Base-by-base conservation (phyloP, 805 yeast genomes). In the Tetrapisispora namnaoensis region DNA sequence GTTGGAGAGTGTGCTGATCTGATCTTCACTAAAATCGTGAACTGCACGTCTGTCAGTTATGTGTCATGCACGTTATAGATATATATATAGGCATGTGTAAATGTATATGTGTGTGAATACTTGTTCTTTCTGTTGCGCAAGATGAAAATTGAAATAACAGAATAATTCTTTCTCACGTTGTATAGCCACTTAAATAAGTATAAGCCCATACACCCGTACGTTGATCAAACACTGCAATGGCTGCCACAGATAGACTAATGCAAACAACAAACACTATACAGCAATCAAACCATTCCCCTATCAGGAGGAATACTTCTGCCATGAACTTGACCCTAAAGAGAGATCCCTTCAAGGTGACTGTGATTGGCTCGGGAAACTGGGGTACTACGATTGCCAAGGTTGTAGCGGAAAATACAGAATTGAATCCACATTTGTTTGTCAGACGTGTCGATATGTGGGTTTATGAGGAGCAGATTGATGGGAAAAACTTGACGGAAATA, bases 301-400 rank as follows among this genome's bases (percentile, higher is more conserved):
- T 49, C 20, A 55, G 51, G 22, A 53, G 53, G 11, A 51, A 50
- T 4, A 46, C 53, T n/a, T 54, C 57, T n/a, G 37, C 48, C 14
- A 44, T 51, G 14, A 49, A 53, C 20, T 46, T 51, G 24, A 54
- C 51, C 41, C 37, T 42, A 17, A 30, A 18, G 20, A 28, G 14
- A n/a, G 35, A 58, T 24, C 77, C 75, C 21, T 80, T 71, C 70
- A 77, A 73, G 61, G 75, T 82, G 40, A 75, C 89, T 38, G 86
- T 89, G 47, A 82, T 91, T 55, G 99, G 98, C 37, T 88, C 96
- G 30, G 99, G 98, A 63, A 91, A 91, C 70, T 91, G 99, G 84
- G 99, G 99, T 55, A 87, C 96, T 42, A 91, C 97, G 17, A 89
- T 91, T 49, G 96, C 98, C 54, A 91, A 93, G 67, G 87, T 91